Base-by-base conservation (phyloP, 805 yeast species). In the Trichomonascus vanleenenianus region DNA sequence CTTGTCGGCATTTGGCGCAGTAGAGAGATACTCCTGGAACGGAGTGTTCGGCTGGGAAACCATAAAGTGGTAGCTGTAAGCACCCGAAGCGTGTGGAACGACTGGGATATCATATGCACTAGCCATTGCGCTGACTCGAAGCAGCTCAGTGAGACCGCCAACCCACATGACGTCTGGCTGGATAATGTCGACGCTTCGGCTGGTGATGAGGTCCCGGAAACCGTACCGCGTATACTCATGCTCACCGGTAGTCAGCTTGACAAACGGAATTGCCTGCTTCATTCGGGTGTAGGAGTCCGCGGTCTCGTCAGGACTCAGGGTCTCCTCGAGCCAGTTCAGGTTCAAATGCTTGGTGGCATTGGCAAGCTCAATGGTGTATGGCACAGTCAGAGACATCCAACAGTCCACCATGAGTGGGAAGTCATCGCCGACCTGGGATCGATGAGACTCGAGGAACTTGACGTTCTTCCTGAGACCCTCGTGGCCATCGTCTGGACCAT, bases 151-250 rank as follows among this genome's bases (percentile, higher is more conserved):
- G 65, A 72, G 55, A 39, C 76, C 76, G 43, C 76, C 76, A 49
- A 71, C 73, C 76, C 76, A 73, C 76, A 73, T 73, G 43, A 72
- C 70, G 54, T 73, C 78, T 18, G 76, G 76, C 55, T 73, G 77
- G 47, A 73, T 56, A 48, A 73, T 72, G 51, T 70, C 75, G 42
- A 73, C 48, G 54, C 71, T 70, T 49, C 77, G 60, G 37, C 72
- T 74, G 55, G 72, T 76, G 50, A 73, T 72, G 44, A 72, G 64
- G 58, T 73, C 71, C 54, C 76, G 63, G 63, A 73, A 73, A 3
- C 76, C 76, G 52, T 72, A 72, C 52, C 67, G 66, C 46, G 76
- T 68, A 60, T 72, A 73, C 53, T 73, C 77, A 54, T 73, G 77
- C 58, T 73, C 78, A 50, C 76, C 78, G 36, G 77, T 73, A 47